Base-by-base conservation (phyloP, 169 alveolate genomes). In the Cryptosporidium felis region DNA sequence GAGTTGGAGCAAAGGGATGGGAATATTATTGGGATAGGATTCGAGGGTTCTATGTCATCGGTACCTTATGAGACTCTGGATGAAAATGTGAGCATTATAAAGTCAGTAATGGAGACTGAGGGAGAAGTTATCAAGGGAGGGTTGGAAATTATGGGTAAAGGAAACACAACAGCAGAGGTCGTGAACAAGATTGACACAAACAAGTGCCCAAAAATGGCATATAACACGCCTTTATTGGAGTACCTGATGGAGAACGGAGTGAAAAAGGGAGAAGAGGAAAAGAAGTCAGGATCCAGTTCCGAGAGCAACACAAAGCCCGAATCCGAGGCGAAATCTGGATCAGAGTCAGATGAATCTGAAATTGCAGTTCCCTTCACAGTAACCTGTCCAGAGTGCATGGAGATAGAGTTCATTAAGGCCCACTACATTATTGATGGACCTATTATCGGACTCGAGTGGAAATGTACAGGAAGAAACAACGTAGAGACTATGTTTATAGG, bases 1-100 rank as follows among this genome's bases (percentile, higher is more conserved):
- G 85, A 74, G 56, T 36, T 74, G n/a, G 85, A 74, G 34, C 85
- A 74, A 23, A 53, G 56, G 41, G 56, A 56, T 74, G 85, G 85
- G 3, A 74, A 74, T 53, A 74, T 74, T 12, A 34, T 74, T 18
- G 85, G 85, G 5, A 49, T 74, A 10, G 85, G 85, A 14, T 74
- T 74, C 56, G 85, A 74, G 23, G 85, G 85, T 51, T 74, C 85
- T 9, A 74, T 74, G 85, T 53, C 65, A 9, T 53, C 65, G 36
- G 67, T 49, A 32, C 85, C 85, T 32, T 56, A 49, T 53, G 85
- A 74, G 14, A 21, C 59, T 18, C 38, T 53, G 41, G 85, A 74
- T 53, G 85, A 74, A 28, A 74, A 40, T 53, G 45, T 53, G 1
- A 74, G 38, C 21, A 23, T 47, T 28, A 30, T 65, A 18, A 65